Percentiles rank a stretch among this genome's conserved stretches.
These are phyloP conservation scores for Rickenella mellea DNA, from an alignment of 768 basidiomycete species.

Conservation along the genomic window DNA sequence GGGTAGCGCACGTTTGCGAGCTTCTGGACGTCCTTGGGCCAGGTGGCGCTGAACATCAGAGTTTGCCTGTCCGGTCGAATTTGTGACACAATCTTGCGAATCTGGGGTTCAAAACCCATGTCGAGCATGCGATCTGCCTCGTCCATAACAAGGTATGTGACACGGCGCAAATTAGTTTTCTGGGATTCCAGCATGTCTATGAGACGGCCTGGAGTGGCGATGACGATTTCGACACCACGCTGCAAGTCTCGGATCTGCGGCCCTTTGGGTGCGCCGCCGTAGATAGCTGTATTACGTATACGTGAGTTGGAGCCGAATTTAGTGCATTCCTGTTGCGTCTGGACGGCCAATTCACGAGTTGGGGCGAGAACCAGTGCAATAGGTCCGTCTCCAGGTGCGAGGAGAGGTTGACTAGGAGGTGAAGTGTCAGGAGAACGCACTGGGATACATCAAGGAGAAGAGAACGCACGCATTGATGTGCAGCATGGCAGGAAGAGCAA, in stretches of 20 bases:
- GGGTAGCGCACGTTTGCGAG: constrained; percentile 65
- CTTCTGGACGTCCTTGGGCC: constrained; percentile 99
- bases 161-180: constrained; percentile 91
- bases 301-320: constrained; percentile 95
- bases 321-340: constrained; percentile 97
- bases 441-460: background rate
- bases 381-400: constrained; percentile 91
- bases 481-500: constrained; percentile 97
- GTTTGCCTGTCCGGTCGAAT: constrained; percentile 98
- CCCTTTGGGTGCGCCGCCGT: constrained; percentile 97
- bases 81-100: constrained; percentile 94
- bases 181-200: constrained; percentile 98
- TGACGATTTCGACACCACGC: constrained; percentile 94
- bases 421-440: background rate
- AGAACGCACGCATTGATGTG: constrained; percentile 93
- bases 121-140: constrained; percentile 99
- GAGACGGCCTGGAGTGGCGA: constrained; percentile 98
- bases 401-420: constrained; percentile 69
- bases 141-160: constrained; percentile 98
- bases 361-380: constrained; percentile 96
- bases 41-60: constrained; percentile 98
- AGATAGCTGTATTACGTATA: constrained; percentile 97
- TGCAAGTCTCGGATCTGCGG: constrained; percentile 97
- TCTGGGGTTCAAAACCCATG: constrained; percentile 99
- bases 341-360: constrained; percentile 96